A percentile compares a stretch with the other conserved stretches of the same genome.
These are phyloP conservation scores for Saccharum officinarum DNA, from an alignment of 176 grass and related monocot species.

Conservation along the genomic window DNA sequence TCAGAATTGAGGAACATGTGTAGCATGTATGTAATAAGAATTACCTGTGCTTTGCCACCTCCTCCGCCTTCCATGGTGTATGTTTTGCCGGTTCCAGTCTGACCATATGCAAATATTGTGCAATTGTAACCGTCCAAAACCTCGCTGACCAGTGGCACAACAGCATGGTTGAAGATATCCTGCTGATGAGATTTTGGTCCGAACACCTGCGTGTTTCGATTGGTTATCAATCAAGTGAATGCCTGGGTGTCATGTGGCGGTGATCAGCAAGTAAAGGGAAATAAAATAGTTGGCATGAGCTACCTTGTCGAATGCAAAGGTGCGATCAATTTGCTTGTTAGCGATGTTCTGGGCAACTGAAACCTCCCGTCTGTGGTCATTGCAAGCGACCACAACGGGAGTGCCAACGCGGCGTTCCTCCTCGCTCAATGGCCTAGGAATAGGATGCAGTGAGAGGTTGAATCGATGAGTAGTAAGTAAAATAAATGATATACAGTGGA, in stretches of 20 bases:
- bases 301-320: constrained; percentile 83
- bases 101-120: constrained; percentile 90
- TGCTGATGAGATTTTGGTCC: constrained; percentile 72
- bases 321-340: constrained; percentile 82
- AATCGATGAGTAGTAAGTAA: background rate
- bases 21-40: background rate
- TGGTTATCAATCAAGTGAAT: too few relatives aligned
- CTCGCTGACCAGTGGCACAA: constrained; percentile 75
- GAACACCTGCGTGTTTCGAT: constrained; percentile 51
- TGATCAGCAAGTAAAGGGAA: too few relatives aligned
- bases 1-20: background rate
- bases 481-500: background rate
- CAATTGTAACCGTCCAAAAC: constrained; percentile 50
- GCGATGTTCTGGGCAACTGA: constrained; percentile 54
- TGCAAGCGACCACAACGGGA: constrained; percentile 71
- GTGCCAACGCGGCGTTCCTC: constrained; percentile 55
- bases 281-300: background rate
- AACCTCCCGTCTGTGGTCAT: constrained; percentile 67
- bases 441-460: background rate
- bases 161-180: constrained; percentile 85
- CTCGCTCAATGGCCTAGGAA: constrained; percentile 56
- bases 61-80: constrained; percentile 95
- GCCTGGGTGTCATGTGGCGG: too few relatives aligned
- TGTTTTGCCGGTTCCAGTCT: constrained; percentile 87
- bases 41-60: constrained; percentile 59